phyloP scores from a whole-genome alignment of 495 filamentous ascomycete genomes.

The Aspergillus bridgeri region DNA sequence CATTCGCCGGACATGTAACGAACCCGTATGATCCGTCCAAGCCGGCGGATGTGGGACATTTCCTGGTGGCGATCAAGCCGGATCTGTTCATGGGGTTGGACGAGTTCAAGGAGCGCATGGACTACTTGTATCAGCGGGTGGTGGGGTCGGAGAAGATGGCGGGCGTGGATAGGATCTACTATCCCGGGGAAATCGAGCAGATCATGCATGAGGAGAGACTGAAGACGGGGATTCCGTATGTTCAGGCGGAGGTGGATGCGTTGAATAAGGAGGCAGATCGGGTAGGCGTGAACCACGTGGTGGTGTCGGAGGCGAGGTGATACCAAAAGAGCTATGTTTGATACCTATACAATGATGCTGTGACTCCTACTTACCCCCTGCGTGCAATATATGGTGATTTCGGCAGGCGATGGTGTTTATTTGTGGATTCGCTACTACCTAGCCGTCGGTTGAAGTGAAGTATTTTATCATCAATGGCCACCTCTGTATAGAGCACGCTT shows the following conservation, averaged over 20 bases:
- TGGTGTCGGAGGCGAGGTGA: background rate
- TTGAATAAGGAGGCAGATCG: slow-evolving; percentile 64
- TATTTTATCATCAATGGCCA: too few relatives aligned
- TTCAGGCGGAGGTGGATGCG: slow-evolving; percentile 59
- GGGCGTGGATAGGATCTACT: slow-evolving; percentile 73
- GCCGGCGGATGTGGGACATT: slow-evolving; percentile 71
- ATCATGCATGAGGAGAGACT: slow-evolving; percentile 53
- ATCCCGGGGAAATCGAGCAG: slow-evolving; percentile 75
- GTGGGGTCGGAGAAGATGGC: slow-evolving; percentile 61
- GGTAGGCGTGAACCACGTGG: slow-evolving; percentile 38
- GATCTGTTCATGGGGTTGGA: slow-evolving; percentile 71
- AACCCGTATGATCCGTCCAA: slow-evolving; percentile 67
- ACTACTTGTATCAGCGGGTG: slow-evolving; percentile 62
- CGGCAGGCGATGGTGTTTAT: too few relatives aligned
- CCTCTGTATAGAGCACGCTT: too few relatives aligned
- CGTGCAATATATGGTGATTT: too few relatives aligned
- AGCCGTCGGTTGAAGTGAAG: too few relatives aligned
- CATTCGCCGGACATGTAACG: slow-evolving; percentile 69
- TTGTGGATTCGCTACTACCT: too few relatives aligned
- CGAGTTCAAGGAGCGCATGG: slow-evolving; percentile 68
- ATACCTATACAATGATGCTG: too few relatives aligned
- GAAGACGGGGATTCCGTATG: slow-evolving; percentile 61
- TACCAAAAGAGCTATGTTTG: too few relatives aligned
- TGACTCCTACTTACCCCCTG: too few relatives aligned
- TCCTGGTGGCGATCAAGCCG: slow-evolving; percentile 70